Base-by-base conservation (phyloP, 2,329 filamentous ascomycete species). In the Trematosphaeria pertusa region DNA sequence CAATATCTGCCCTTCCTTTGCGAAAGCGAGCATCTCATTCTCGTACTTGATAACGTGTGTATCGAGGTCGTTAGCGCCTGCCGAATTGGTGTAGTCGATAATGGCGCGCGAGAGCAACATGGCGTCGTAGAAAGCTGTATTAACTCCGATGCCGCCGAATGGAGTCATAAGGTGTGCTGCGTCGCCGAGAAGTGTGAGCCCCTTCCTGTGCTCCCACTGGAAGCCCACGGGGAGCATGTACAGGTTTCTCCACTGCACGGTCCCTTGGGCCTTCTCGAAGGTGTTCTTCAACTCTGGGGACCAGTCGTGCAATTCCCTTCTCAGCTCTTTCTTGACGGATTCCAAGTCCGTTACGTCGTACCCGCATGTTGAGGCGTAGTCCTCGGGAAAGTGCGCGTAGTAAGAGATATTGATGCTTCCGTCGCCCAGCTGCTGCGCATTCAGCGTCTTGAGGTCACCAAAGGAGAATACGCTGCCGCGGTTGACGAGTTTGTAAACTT, bases 181-280 rank as follows among this genome's bases (percentile, higher is more conserved):
- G 42, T 76, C 73, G 4, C 73, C 74, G 1, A 77, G 56, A 0
- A 75, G 51, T 2, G 73, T 76, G 8, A 75, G 51, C 4, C 73
- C 73, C 4, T 54, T 45, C 28, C 52, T 56, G 46, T 73, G 69
- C 11, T 59, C 38, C 72, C 73, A 76, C 2, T 30, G 51, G 47
- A 67, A 63, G 2, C 73, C 73, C 3, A 73, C 61, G 0, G 73
- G 72, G 0, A 76, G 60, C 64, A 74, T 74, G 55, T 69, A 73
- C 11, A 75, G 49, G 36, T 67, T 64, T 17, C 65, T 54, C 51
- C 56, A 56, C 4, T 60, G 39, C 1, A 49, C 38, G 0, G 51
- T 44, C 1, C 61, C 62, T 15, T 65, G 54, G 1, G 57, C 51
- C 8, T 51, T 51, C 7, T 66, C 54, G 3, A 70, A 51, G 6